Evolutionary conservation across 768 basidiomycete genomes (phyloP), one percentile per base, ranked within the genome.

Genomic region (Mycena vulgaris): DNA sequence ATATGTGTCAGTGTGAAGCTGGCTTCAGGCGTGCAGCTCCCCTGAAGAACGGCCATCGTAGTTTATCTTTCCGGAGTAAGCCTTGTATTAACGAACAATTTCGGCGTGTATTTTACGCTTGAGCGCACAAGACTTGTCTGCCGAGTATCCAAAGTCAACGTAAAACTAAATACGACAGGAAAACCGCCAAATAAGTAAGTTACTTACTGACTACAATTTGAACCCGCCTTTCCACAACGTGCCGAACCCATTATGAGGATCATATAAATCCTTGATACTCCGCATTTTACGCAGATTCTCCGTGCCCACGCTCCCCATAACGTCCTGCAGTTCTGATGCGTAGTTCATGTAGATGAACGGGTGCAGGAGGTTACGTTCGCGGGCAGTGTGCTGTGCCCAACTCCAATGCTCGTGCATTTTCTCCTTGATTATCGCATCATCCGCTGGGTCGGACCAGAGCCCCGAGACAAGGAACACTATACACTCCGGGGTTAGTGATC

Each of bases 311-410:
- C 63, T 33, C n/a, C 57, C 59, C 65, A 65, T 63, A 9, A 74
- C 73, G 10, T 74, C 70, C 67, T 69, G 70, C 17, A 39, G 23
- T 8, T 13, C 27, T 9, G 53, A 48, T 11, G 69, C 73, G 45
- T 74, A 74, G 47, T 71, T 74, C 73, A 71, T 62, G 55, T 74
- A 74, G 5, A 74, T 63, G 65, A 62, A 72, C 13, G 66, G 67
- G 39, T 58, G 61, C 39, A 74, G 72, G n/a, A 74, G 52, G 11
- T 39, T 55, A 3, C 74, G 63, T 17, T 52, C 51, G 28, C 35
- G 45, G 7, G 75, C 66, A 25, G 59, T 69, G 51, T 48, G 35
- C 52, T 74, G 69, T 14, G 63, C 53, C 71, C 67, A 73, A 21
- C 23, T 35, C 58, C 55, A 53, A 14, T 52, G 49, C 23, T 62